Evolutionary conservation across 2,329 filamentous ascomycete species (phyloP).

Genomic region (Cladosporium velox): DNA sequence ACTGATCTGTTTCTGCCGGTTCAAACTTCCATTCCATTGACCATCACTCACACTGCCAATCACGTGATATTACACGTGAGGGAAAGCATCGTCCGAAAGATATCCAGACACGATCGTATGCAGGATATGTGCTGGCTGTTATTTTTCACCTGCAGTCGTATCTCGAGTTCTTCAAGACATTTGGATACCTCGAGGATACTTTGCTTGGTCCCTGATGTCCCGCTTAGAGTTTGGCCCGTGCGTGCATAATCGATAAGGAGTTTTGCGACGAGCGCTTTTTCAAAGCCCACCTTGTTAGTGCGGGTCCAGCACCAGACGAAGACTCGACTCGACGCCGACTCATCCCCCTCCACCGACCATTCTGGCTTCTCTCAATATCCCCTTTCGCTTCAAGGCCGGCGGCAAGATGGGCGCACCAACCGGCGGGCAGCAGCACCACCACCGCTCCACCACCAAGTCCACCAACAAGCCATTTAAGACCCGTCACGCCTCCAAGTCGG

Average conservation of each 20-base stretch:
- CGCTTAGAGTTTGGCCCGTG: background rate
- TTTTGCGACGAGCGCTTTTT: conserved; percentile 14
- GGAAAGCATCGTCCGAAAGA: background rate
- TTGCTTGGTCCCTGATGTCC: background rate
- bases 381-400: conserved; percentile 86
- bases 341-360: conserved; percentile 1
- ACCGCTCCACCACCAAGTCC: conserved; percentile 88
- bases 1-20: background rate
- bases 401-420: conserved; percentile 37
- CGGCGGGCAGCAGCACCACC: conserved; percentile 66
- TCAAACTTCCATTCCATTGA: background rate
- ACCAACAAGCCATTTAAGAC: conserved; percentile 91
- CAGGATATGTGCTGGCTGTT: background rate
- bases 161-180: background rate
- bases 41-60: background rate
- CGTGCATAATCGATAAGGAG: conserved; percentile 16
- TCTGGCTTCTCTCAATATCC: conserved; percentile 39
- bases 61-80: background rate
- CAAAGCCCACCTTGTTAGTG: conserved; percentile 15
- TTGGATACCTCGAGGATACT: background rate
- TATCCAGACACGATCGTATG: background rate
- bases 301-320: conserved; percentile 3
- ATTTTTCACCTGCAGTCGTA: background rate
- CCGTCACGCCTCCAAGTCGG: conserved; percentile 83
- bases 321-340: conserved; percentile 1